phyloP scores from a whole-genome alignment of 768 basidiomycete species.

The Pisolithus marmoratus region DNA sequence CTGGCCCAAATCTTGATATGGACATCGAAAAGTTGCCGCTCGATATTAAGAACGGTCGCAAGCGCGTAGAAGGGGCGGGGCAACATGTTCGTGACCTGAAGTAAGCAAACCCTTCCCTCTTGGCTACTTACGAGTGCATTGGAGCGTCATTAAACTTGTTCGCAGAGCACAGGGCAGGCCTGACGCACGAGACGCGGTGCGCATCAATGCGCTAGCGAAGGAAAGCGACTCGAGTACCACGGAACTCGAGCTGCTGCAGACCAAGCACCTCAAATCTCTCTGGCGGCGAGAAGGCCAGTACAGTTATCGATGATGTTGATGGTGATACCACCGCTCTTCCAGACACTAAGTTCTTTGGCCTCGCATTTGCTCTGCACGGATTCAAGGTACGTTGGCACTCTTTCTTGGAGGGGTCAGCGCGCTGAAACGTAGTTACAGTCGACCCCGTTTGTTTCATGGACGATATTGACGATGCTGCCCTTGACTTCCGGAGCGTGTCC shows the following conservation, averaged over 20 bases:
- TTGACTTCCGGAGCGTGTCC: slow-evolving; percentile 97
- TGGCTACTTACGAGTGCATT: background rate
- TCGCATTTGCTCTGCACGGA: slow-evolving; percentile 97
- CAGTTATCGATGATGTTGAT: background rate
- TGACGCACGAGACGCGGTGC: slow-evolving; percentile 70
- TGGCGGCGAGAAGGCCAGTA: slow-evolving; percentile 89
- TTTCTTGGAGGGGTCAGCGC: background rate
- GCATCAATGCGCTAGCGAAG: slow-evolving; percentile 64
- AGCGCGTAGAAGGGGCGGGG: slow-evolving; percentile 71
- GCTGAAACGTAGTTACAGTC: slow-evolving; percentile 44
- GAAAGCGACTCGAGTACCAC: slow-evolving; percentile 52
- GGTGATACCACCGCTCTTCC: background rate
- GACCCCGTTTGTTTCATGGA: slow-evolving; percentile 99
- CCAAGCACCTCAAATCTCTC: slow-evolving; percentile 88
- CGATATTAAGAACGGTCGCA: slow-evolving; percentile 72
- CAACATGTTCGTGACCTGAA: slow-evolving; percentile 75
- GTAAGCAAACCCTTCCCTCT: slow-evolving; percentile 39
- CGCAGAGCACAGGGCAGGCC: slow-evolving; percentile 76
- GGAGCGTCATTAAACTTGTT: too few species aligned
- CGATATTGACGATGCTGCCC: slow-evolving; percentile 90
- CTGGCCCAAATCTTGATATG: slow-evolving; percentile 74
- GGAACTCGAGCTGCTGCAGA: slow-evolving; percentile 63
- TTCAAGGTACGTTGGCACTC: slow-evolving; percentile 65
- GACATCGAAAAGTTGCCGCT: slow-evolving; percentile 76
- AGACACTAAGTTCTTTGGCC: slow-evolving; percentile 95